phyloP scores from a whole-genome alignment of 352 stramenopile genomes.

The Pythium coloratum region DNA sequence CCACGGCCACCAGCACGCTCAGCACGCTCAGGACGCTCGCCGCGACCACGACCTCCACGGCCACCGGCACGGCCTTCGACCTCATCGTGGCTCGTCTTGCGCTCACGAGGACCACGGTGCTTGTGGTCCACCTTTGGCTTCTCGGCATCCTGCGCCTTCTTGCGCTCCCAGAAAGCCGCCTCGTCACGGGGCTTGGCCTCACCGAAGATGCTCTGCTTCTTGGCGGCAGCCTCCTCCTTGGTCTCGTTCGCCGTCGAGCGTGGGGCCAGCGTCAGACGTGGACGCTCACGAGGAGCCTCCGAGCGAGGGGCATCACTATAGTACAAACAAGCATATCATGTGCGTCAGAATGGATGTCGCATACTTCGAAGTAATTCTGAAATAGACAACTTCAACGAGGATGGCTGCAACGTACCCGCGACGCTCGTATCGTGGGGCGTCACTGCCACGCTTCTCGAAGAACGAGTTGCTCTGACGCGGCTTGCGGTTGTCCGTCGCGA shows the following conservation, averaged over 20 bases:
- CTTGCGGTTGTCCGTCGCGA: slow-evolving; percentile 59
- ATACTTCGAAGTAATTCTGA: not conserved
- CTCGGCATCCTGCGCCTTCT: slow-evolving; percentile 36
- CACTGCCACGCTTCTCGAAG: slow-evolving; percentile 45
- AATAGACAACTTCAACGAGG: slow-evolving; percentile 17
- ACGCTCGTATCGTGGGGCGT: slow-evolving; percentile 26
- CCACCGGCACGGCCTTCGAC: slow-evolving; percentile 25
- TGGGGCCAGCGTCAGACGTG: slow-evolving; percentile 57
- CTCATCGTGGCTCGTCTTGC: slow-evolving; percentile 57
- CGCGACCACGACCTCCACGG: slow-evolving; percentile 43
- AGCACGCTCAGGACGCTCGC: slow-evolving; percentile 30
- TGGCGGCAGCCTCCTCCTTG: slow-evolving; percentile 25
- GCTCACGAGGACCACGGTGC: slow-evolving; percentile 18
- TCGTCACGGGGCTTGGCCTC: slow-evolving; percentile 87
- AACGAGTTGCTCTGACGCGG: slow-evolving; percentile 44
- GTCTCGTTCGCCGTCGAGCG: slow-evolving; percentile 46
- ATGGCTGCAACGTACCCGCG: slow-evolving; percentile 30
- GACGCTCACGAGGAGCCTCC: slow-evolving; percentile 47
- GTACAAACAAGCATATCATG: not conserved
- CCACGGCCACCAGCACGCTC: slow-evolving; percentile 35
- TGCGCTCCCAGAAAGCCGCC: slow-evolving; percentile 59
- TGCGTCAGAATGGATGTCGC: slow-evolving; percentile 5
- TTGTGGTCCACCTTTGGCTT: slow-evolving; percentile 22
- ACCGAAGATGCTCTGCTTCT: slow-evolving; percentile 76
- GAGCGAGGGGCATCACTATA: slow-evolving; percentile 3